Percentiles rank a stretch among this genome's conserved stretches.
Conservation (phyloP, 164 flowering plant species). For the Umbilicus rupestris region DNA sequence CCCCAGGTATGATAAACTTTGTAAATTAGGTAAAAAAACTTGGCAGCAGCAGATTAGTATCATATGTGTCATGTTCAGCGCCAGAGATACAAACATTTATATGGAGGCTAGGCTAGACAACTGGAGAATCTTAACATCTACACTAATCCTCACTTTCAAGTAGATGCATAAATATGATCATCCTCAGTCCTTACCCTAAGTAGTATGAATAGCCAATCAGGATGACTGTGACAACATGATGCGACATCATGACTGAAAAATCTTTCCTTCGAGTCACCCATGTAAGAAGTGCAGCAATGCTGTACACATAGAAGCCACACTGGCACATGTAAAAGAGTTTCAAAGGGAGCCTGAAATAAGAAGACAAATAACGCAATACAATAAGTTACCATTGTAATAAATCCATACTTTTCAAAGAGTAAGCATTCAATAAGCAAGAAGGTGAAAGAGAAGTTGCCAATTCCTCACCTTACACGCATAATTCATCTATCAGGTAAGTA, state of each 20-base stretch:
- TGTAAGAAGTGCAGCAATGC: conserved; percentile 68
- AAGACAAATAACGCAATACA: conserved; percentile 2
- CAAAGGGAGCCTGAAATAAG: conserved; percentile 46
- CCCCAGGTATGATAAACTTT: background rate
- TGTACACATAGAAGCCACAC: conserved; percentile 83
- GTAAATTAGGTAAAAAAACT: no score
- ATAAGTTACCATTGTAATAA: background rate
- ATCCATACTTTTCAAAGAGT: background rate
- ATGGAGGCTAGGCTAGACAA: background rate
- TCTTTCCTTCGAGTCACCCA: conserved; percentile 97
- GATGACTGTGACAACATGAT: conserved; percentile 76
- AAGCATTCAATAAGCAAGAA: background rate
- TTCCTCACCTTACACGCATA: no score
- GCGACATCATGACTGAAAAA: conserved; percentile 92
- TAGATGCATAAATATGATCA: background rate
- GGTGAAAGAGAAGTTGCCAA: no score
- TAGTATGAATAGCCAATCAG: conserved; percentile 61
- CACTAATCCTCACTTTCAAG: background rate
- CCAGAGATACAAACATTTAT: background rate
- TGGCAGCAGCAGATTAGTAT: no score
- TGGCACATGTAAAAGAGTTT: conserved; percentile 82
- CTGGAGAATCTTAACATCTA: background rate
- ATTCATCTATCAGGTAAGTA: no score
- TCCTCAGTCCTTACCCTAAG: conserved; percentile 51
- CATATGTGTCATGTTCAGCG: no score